A percentile compares a stretch with the other conserved stretches of the same genome.
phyloP scores from a whole-genome alignment of 176 grass and related monocot genomes.

The Neostapfia colusana region DNA sequence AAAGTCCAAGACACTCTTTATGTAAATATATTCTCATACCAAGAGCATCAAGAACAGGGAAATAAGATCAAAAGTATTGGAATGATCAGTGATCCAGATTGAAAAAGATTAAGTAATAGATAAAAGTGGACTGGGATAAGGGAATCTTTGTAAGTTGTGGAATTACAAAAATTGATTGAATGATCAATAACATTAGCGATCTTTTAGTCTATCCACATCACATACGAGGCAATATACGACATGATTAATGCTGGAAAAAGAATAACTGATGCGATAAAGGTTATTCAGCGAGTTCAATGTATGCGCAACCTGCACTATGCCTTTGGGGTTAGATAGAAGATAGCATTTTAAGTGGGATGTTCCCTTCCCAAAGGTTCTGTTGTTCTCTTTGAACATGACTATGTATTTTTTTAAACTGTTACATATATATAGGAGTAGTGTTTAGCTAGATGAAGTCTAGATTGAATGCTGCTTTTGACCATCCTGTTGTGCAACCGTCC shows the following conservation, averaged over 20 bases:
- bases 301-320: constrained; percentile 23
- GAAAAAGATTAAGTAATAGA: constrained; percentile 46
- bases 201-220: constrained; percentile 45
- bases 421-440: constrained; percentile 29
- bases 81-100: constrained; percentile 37
- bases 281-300: constrained; percentile 42
- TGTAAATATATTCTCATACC: constrained; percentile 39
- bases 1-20: constrained; percentile 50
- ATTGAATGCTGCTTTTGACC: constrained; percentile 36
- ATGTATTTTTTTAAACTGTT: constrained; percentile 2
- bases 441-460: constrained; percentile 30
- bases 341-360: constrained; percentile 31
- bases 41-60: constrained; percentile 39
- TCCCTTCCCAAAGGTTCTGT: constrained; percentile 27
- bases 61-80: constrained; percentile 40
- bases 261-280: constrained; percentile 33
- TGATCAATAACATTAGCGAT: constrained; percentile 24
- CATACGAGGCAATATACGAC: constrained; percentile 25
- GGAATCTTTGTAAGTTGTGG: constrained; percentile 66
- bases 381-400: constrained; percentile 31
- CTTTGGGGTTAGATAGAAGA: constrained; percentile 27
- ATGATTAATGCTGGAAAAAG: constrained; percentile 32
- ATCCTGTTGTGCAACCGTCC: constrained; percentile 5
- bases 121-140: constrained; percentile 53
- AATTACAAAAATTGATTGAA: constrained; percentile 44